A percentile compares a stretch with the other conserved stretches of the same genome.
These are phyloP conservation scores for Ocimum tenuiflorum DNA, from an alignment of 257 asterid genomes.

Conservation along the genomic window DNA sequence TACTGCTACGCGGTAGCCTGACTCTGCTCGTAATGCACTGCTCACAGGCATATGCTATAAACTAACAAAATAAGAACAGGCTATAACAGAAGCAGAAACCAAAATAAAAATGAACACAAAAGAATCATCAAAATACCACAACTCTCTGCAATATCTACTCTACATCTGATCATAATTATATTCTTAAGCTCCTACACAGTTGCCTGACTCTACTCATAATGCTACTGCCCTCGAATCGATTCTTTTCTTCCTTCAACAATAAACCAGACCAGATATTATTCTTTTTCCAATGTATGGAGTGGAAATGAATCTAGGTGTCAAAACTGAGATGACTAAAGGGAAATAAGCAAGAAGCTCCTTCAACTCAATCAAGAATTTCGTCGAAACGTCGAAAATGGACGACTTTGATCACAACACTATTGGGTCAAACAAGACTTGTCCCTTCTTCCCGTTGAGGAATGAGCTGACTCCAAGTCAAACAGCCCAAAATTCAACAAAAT, in stretches of 20 bases:
- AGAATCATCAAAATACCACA: too few species aligned
- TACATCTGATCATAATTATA: too few species aligned
- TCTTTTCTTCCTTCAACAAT: not conserved
- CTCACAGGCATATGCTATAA: too few species aligned
- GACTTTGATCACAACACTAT: slow-evolving; percentile 12
- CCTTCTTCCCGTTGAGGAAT: not conserved
- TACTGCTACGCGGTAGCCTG: too few species aligned
- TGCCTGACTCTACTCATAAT: too few species aligned
- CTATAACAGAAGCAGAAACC: too few species aligned
- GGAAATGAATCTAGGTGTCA: not conserved
- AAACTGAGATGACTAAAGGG: not conserved
- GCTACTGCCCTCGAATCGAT: too few species aligned
- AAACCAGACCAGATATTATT: not conserved
- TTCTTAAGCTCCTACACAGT: too few species aligned
- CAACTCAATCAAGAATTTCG: not conserved
- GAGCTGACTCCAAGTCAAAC: slow-evolving; percentile 24
- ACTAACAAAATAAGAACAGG: too few species aligned
- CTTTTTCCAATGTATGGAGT: not conserved
- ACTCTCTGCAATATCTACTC: too few species aligned
- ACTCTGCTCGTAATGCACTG: too few species aligned
- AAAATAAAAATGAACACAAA: too few species aligned
- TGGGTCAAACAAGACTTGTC: slow-evolving; percentile 19
- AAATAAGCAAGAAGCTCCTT: not conserved
- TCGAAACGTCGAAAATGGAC: not conserved
- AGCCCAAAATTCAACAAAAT: slow-evolving; percentile 17